Evolutionary conservation across 176 grass and related monocot genomes (phyloP), one percentile per base, ranked within the genome.

Genomic region (Ensete glaucum): DNA sequence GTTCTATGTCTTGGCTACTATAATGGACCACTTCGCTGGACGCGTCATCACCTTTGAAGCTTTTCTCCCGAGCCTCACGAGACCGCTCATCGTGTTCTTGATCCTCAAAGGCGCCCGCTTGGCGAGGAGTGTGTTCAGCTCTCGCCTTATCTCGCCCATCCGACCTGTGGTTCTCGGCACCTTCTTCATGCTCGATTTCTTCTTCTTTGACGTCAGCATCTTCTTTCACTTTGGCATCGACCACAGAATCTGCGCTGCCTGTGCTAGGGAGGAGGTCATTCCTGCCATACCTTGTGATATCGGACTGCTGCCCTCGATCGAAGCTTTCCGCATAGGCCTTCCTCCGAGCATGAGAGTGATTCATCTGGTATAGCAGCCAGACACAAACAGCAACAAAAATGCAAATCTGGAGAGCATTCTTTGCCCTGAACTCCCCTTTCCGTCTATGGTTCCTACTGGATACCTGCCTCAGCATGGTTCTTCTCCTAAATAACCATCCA

Each of bases 311-410:
- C 34, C 72, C 77, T 29, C 79, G 59, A 62, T 79, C 78, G 89
- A 90, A 85, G 11, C 69, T 82, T 72, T 85, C 81, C 10, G 27
- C 84, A 53, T 89, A 95, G 0, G 49, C n/a, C 19, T 54, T 20
- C 83, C 83, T 92, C 86, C 89, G 84, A 65, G 87, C 88, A 58
- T 95, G 93, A 3, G 96, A 92, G 85, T 89, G 88, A 77, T 88
- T 89, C 62, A 91, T 81, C 89, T 99, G 96, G 85, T 95, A 99
- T 16, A 99, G 78, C 79, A 99, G 82, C 96, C 96, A 99, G 79
- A 95, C 68, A 34, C 82, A 84, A 8, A 99, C 81, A 60, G 85
- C 19, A 80, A 88, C 72, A 73, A 99, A 78, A 21, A 95, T 87
- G 66, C 76, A 84, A 72, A 99, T 81, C 78, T 99, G 96, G 66